Conservation (phyloP, 2,329 filamentous ascomycete genomes). For the Coniella lustricola region DNA sequence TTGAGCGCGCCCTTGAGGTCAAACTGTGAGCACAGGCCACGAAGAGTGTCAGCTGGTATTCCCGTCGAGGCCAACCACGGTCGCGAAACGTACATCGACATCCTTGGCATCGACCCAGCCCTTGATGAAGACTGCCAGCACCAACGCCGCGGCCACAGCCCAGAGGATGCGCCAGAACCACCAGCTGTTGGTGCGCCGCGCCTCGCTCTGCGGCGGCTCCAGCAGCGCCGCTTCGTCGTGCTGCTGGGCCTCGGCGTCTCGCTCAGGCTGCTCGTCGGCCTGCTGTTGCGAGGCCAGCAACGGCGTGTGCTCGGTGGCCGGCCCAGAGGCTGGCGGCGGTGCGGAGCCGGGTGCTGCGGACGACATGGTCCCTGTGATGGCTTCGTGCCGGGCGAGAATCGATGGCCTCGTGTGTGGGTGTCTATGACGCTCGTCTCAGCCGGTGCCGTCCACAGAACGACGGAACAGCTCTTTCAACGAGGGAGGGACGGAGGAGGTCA, state of each 20-base stretch:
- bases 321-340: slow-evolving; percentile 6
- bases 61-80: neutral
- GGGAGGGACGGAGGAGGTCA: too few species aligned
- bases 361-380: slow-evolving; percentile 5
- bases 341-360: slow-evolving; percentile 7
- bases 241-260: slow-evolving; percentile 13
- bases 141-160: slow-evolving; percentile 24
- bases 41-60: too few species aligned
- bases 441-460: too few species aligned
- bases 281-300: slow-evolving; percentile 10
- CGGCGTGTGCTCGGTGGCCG: slow-evolving; percentile 13
- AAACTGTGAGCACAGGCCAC: slow-evolving; percentile 27
- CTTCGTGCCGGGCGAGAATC: too few species aligned
- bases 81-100: slow-evolving; percentile 27
- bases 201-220: slow-evolving; percentile 15
- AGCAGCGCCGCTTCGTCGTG: slow-evolving; percentile 19
- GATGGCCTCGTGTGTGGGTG: too few species aligned
- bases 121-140: slow-evolving; percentile 34
- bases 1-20: slow-evolving; percentile 37
- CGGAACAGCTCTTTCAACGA: too few species aligned
- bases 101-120: slow-evolving; percentile 39
- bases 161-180: slow-evolving; percentile 31
- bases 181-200: slow-evolving; percentile 20
- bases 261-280: slow-evolving; percentile 15
- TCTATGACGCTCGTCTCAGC: too few species aligned